A percentile compares a stretch with the other conserved stretches of the same genome.
Conservation (phyloP, 2,329 filamentous ascomycete genomes). For the Colletotrichum liriopes region DNA sequence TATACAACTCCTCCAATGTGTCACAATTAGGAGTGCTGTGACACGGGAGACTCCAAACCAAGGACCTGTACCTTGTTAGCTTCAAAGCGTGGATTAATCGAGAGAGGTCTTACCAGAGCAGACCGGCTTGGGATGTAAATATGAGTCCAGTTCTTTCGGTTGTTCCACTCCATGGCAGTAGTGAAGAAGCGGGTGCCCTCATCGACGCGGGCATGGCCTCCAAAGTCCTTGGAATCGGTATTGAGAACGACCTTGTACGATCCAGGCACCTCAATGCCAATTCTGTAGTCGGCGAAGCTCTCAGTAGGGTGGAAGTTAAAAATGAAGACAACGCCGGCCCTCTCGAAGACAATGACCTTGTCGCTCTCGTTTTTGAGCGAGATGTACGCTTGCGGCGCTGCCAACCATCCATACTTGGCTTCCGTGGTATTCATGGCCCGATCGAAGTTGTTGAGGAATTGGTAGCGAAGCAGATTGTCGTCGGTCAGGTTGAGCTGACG, state of each 20-base stretch:
- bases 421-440: constrained; percentile 90
- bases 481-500: constrained; percentile 95
- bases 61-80: constrained; percentile 61
- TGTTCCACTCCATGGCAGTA: constrained; percentile 91
- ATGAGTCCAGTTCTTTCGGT: constrained; percentile 90
- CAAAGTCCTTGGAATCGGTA: constrained; percentile 82
- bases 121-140: constrained; percentile 90
- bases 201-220: constrained; percentile 84
- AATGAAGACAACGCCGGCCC: constrained; percentile 89
- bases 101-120: constrained; percentile 77
- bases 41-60: constrained; percentile 55
- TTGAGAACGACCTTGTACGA: constrained; percentile 91
- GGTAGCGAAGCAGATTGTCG: constrained; percentile 87
- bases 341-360: constrained; percentile 96
- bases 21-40: constrained; percentile 44
- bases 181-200: constrained; percentile 92
- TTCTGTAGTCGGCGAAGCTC: constrained; percentile 92
- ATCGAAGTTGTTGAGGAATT: constrained; percentile 95
- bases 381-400: constrained; percentile 88
- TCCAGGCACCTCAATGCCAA: constrained; percentile 87
- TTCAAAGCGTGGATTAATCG: neutral
- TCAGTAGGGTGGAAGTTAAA: constrained; percentile 94
- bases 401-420: constrained; percentile 92
- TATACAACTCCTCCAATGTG: neutral
- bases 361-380: constrained; percentile 94